Evolutionary conservation across 2,329 filamentous ascomycete genomes (phyloP), one percentile per base, ranked within the genome.

Genomic region (Coleophoma cylindrospora): DNA sequence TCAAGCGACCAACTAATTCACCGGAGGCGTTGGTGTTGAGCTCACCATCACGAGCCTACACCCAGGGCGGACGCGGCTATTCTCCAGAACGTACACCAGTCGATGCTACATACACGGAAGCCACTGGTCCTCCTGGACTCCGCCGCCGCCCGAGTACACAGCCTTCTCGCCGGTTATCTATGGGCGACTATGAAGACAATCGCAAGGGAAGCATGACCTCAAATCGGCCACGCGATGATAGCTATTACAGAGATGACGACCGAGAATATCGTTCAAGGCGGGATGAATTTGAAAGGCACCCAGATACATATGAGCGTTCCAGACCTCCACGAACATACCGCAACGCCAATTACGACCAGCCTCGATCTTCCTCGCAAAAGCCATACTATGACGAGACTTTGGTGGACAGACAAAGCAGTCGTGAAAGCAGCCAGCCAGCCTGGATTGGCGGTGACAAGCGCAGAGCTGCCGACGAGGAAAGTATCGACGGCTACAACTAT

Each of bases 401-500:
- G 47, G 37, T 34, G 14, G 57, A 58, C 14, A 49, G 19, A 40
- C 36, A 36, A 43, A 45, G 46, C 15, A 48, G 56, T 17, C 54
- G 59, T 40, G 33, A 60, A 4, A 62, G 41, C 45, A 14, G 36
- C 3, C 14, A 38, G 36, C 14, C 36, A n/a, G 53, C 13, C 50
- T 54, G 36, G 49, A 48, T 9, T 50, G 49, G 14, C 40, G 49
- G 45, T 32, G 50, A 51, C 21, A 57, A 56, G 40, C 45, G 54
- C 32, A 43, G 50, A 22, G 48, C 47, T 43, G 27, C n/a, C 1
- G 52, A 54, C 27, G 53, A 54, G 11, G 55, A 54, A 21, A 61
- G 59, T 44, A 45, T 61, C n/a, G 58, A 61, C 47, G 57, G 59
- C 12, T 60, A 61, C 34, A 60, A 61, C 40, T 60, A 61, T 21